phyloP scores from a whole-genome alignment of 2,329 filamentous ascomycete species.

The Orbilia ellipsospora region DNA sequence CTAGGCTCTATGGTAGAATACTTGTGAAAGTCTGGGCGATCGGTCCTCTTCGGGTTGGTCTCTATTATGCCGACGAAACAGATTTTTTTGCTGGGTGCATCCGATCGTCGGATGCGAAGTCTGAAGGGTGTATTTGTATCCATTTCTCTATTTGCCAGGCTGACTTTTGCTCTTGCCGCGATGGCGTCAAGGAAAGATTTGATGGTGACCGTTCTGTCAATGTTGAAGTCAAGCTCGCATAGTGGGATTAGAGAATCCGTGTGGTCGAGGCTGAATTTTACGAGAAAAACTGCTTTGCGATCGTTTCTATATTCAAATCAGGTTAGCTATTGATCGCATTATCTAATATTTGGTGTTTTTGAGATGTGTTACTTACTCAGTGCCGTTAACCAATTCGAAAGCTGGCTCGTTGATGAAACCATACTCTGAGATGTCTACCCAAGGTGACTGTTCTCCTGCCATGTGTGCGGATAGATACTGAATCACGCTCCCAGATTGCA shows the following conservation, averaged over 20 bases:
- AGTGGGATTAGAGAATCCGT: not conserved
- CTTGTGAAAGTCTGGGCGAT: not conserved
- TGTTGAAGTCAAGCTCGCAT: slow-evolving; percentile 1
- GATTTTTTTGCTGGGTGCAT: not conserved
- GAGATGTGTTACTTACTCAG: not conserved
- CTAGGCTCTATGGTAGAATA: too few relatives aligned
- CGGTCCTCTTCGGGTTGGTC: not conserved
- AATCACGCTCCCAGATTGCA: slow-evolving; percentile 1
- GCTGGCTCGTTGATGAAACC: slow-evolving; percentile 9
- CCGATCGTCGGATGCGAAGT: not conserved
- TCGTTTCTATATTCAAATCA: not conserved
- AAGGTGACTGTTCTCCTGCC: not conserved
- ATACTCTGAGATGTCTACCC: slow-evolving; percentile 14
- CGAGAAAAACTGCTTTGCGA: not conserved
- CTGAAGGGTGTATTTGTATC: not conserved
- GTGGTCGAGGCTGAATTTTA: slow-evolving; percentile 10
- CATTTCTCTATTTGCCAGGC: not conserved
- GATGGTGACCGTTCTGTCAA: slow-evolving; percentile 8
- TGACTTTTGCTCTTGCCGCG: not conserved
- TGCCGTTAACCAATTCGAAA: not conserved
- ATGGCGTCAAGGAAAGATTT: slow-evolving; percentile 8
- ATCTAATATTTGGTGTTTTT: not conserved
- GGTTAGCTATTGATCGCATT: not conserved
- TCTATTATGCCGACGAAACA: not conserved
- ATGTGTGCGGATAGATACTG: slow-evolving; percentile 20